phyloP scores from a whole-genome alignment of 441 rosid species.

The Pelargonium australe region DNA sequence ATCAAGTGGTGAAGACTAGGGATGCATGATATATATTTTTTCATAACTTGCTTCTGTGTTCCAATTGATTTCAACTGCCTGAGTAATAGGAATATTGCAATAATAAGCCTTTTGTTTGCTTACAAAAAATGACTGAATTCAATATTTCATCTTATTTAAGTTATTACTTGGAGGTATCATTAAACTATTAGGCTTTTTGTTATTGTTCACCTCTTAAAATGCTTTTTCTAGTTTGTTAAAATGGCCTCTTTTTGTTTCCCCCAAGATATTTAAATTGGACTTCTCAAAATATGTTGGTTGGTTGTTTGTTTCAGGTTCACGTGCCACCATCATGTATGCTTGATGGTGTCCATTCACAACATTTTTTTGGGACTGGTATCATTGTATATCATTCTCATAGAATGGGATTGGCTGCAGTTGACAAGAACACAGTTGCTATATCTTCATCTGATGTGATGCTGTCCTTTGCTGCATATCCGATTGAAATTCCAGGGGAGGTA shows the following conservation, averaged over 20 bases:
- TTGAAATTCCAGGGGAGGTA: conserved; percentile 98
- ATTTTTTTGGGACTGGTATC: conserved; percentile 87
- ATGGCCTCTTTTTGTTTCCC: neutral
- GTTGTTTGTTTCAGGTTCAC: conserved; percentile 55
- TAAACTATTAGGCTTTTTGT: neutral
- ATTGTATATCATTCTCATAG: conserved; percentile 72
- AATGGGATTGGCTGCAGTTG: conserved; percentile 93
- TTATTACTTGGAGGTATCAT: too few relatives aligned
- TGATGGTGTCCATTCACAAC: conserved; percentile 85
- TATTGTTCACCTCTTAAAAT: neutral
- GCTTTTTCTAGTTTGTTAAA: neutral
- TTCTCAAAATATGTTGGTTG: neutral
- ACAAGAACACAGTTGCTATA: conserved; percentile 81
- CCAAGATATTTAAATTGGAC: neutral
- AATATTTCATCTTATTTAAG: too few relatives aligned
- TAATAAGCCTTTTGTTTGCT: too few relatives aligned
- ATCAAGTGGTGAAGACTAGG: neutral
- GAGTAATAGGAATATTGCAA: too few relatives aligned
- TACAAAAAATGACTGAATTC: too few relatives aligned
- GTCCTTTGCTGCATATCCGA: conserved; percentile 93
- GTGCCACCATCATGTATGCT: conserved; percentile 92
- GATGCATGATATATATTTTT: neutral
- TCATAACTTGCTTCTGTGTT: neutral
- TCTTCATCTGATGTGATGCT: conserved; percentile 87
- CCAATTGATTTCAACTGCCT: too few relatives aligned